Evolutionary conservation across 768 basidiomycete species (phyloP), one percentile per base, ranked within the genome.

Genomic region (Suillus ampliporus): DNA sequence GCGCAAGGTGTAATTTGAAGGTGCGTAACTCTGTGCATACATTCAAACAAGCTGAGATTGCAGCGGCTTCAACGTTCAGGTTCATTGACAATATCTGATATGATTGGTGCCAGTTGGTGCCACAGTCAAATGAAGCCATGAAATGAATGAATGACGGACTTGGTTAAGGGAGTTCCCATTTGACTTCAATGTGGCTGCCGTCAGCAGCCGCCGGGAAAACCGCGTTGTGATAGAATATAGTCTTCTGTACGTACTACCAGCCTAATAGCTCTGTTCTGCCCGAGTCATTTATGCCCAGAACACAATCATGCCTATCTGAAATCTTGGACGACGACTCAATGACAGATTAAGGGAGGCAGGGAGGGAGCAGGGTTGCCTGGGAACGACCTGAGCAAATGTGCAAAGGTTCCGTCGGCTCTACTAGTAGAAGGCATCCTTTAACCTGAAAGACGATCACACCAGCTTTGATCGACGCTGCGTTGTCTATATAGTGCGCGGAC

Each of bases 131-230:
- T 23, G 54, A 40, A 4, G 40, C 23, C 26, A 26, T 40, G 23
- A 28, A 26, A 56, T 56, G 26, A 40, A 56, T 56, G 26, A 40
- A 56, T 40, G 54, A 28, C 11, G 50, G 50, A 51, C 50, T 51
- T 51, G 50, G 50, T 51, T 51, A 31, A 51, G 54, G 37, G 38
- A 40, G 54, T 40, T 56, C 23, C 54, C 21, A 56, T 40, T 56
- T 56, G 13, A 40, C 54, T 56, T 56, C 54, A 56, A 37, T 37
- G 35, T 37, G 52, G 35, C 23, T 56, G 54, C 54, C 54, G 54
- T 56, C 54, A 56, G 2, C 54, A 56, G 54, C 54, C 38, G 54
- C 54, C 38, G 54, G 37, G 37, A 37, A 54, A 37, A 37, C 37
- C 38, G 53, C 17, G 40, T 56, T 35, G 23, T 26, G 37, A 38